Base-by-base conservation (phyloP, 371 early-diverging fungal species). In the Mortierella polycephala region DNA sequence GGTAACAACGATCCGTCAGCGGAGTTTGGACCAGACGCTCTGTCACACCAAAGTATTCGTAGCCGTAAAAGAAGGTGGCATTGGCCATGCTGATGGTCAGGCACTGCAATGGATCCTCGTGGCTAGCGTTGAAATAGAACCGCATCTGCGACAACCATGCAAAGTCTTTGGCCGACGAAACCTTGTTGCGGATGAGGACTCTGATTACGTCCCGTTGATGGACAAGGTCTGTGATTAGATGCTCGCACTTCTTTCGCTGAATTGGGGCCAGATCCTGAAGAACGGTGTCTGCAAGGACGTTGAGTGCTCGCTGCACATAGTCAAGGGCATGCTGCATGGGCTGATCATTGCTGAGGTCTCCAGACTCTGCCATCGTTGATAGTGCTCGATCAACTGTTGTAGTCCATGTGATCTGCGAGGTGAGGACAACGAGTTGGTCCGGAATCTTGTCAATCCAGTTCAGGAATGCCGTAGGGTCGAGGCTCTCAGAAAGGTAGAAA, bases 21-120 rank as follows among this genome's bases (percentile, higher is more conserved):
- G 99, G 98, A 9, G 99, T 99, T 83, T 98, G 98, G 42, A 99
- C 98, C 57, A 99, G 87, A 16, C 97, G 93, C 76, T 99, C 99
- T 13, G 93, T 90, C 5, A 99, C 93, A 56, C 99, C 99, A 64
- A 97, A 92, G 76, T 99, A 99, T 83, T 99, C 99, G 69, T 92
- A 99, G 0, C 99, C 98, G 71, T 99, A 99, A 41, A 85, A 84
- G 89, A 98, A 98, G 30, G 88, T 81, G 13, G 98, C 97, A 74
- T 98, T 95, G 20, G 98, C 99, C 95, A 99, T 96, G 50, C 86
- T 84, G 74, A 99, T 93, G 0, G 82, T 83, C 40, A 99, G 85
- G 41, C 93, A 85, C 56, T 89, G 84, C 49, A 94, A 75, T n/a
- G 93, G 92, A 55, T 94, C 88, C 20, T 87, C 87, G 14, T 82